Percentiles rank a stretch among this genome's conserved stretches.
These are phyloP conservation scores for Psilocybe tampanensis DNA, from an alignment of 768 basidiomycete genomes.

Conservation along the genomic window DNA sequence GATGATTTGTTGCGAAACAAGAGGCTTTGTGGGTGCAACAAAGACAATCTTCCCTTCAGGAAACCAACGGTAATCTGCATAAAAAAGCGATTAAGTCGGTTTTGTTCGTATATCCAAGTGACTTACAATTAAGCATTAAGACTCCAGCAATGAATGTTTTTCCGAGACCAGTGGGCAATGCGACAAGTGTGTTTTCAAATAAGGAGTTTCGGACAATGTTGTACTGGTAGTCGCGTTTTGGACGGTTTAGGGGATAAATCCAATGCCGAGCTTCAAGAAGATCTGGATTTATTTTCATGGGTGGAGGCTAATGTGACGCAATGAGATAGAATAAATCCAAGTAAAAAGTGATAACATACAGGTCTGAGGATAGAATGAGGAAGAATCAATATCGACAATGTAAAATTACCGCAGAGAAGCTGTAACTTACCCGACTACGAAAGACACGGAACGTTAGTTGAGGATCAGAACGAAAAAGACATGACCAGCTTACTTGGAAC, in stretches of 20 bases:
- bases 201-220: constrained; percentile 87
- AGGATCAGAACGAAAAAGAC: not conserved
- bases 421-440: constrained; percentile 54
- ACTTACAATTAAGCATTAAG: constrained; percentile 89
- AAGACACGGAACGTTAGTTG: not conserved
- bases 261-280: constrained; percentile 81
- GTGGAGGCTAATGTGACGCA: constrained; percentile 50
- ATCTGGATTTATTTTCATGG: constrained; percentile 81
- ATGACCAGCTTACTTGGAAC: constrained; percentile 56
- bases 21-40: constrained; percentile 93
- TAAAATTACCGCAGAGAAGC: not conserved
- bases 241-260: constrained; percentile 88
- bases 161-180: constrained; percentile 93
- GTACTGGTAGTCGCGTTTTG: constrained; percentile 91
- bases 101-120: not conserved
- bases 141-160: constrained; percentile 99
- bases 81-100: constrained; percentile 5
- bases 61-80: constrained; percentile 86
- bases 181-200: constrained; percentile 92
- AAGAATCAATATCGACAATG: not conserved
- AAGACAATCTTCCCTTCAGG: constrained; percentile 92
- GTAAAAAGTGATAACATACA: constrained; percentile 6
- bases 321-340: not conserved
- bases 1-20: constrained; percentile 93
- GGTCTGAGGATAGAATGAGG: constrained; percentile 4